Conservation (phyloP, 176 grass and related monocot genomes). For the Raddia distichophylla region DNA sequence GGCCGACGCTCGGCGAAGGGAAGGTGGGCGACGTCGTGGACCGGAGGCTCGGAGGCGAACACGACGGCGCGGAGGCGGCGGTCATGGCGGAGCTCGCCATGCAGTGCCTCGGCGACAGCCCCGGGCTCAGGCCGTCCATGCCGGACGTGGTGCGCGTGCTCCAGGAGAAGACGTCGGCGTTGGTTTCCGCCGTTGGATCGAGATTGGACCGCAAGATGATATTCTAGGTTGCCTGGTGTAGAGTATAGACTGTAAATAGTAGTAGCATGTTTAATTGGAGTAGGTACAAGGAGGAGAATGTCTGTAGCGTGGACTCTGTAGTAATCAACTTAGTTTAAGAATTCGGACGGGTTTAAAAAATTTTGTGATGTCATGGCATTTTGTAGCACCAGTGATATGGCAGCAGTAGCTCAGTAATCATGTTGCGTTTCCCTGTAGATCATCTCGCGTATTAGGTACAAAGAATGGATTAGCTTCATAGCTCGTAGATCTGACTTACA, state of each 20-base stretch:
- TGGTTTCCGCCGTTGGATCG: slow-evolving; percentile 27
- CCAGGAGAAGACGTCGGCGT: slow-evolving; percentile 48
- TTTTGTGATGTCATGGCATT: slow-evolving; percentile 45
- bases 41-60: slow-evolving; percentile 34
- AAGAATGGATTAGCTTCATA: slow-evolving; percentile 3
- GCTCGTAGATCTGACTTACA: not conserved
- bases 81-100: slow-evolving; percentile 54
- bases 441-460: slow-evolving; percentile 24
- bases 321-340: slow-evolving; percentile 1
- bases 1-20: slow-evolving; percentile 29
- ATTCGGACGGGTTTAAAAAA: slow-evolving; percentile 38
- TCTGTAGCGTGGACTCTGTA: not conserved
- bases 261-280: slow-evolving; percentile 24
- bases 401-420: slow-evolving; percentile 11
- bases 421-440: slow-evolving; percentile 20
- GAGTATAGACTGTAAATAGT: slow-evolving; percentile 37
- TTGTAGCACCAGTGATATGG: slow-evolving; percentile 14
- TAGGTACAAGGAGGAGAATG: slow-evolving; percentile 31
- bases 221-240: not conserved
- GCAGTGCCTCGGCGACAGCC: slow-evolving; percentile 61
- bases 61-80: slow-evolving; percentile 44
- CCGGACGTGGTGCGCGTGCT: slow-evolving; percentile 63
- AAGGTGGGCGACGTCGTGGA: slow-evolving; percentile 41
- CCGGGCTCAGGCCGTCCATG: slow-evolving; percentile 74
- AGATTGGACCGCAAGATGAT: slow-evolving; percentile 41